Evolutionary conservation across 2,329 filamentous ascomycete genomes (phyloP).

Genomic region (Penicillium sp.): DNA sequence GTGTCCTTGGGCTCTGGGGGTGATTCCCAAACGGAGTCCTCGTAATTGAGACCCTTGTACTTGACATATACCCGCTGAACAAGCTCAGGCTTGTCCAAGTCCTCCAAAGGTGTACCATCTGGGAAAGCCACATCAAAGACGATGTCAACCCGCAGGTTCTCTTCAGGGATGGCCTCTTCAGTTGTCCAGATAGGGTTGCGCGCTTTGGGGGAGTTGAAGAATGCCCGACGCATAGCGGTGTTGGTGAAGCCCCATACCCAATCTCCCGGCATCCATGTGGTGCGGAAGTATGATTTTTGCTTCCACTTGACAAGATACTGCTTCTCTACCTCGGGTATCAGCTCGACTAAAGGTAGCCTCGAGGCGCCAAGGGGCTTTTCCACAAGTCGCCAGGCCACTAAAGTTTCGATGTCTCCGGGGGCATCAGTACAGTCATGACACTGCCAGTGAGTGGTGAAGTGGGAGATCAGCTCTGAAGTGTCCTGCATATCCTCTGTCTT

Average conservation of each 20-base stretch:
- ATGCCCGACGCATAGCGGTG: constrained; percentile 62
- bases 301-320: constrained; percentile 93
- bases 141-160: constrained; percentile 79
- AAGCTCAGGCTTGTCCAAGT: constrained; percentile 64
- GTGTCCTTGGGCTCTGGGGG: constrained; percentile 60
- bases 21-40: constrained; percentile 83
- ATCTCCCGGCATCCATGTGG: constrained; percentile 77
- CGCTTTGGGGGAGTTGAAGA: constrained; percentile 62
- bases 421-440: constrained; percentile 70
- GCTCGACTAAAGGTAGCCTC: constrained; percentile 40
- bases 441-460: constrained; percentile 69
- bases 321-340: constrained; percentile 68
- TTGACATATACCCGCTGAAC: constrained; percentile 76
- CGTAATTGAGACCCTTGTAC: constrained; percentile 85
- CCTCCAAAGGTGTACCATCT: constrained; percentile 51
- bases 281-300: constrained; percentile 70
- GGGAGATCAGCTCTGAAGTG: constrained; percentile 45
- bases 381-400: constrained; percentile 82
- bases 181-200: constrained; percentile 61
- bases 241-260: constrained; percentile 75
- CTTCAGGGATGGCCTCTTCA: constrained; percentile 78
- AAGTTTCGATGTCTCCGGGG: constrained; percentile 61
- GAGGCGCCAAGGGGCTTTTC: constrained; percentile 51
- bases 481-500: constrained; percentile 39
- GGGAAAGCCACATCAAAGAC: constrained; percentile 74